Evolutionary conservation across 176 grass and related monocot genomes (phyloP), one percentile per base, ranked within the genome.

Genomic region (Paspalum notatum): DNA sequence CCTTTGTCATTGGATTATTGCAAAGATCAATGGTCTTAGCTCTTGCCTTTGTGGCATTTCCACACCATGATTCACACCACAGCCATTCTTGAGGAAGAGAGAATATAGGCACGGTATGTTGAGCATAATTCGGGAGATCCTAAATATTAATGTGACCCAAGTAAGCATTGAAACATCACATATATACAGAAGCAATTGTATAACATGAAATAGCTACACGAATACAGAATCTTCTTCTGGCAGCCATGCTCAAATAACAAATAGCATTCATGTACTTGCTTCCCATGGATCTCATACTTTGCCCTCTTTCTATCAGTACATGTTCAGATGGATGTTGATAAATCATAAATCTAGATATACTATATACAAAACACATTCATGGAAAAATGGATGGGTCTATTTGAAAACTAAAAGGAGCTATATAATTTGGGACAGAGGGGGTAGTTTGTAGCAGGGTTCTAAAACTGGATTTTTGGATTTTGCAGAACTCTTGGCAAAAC

Each of bases 21-120:
- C 96, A 98, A 37, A 98, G 87, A 87, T 98, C 92, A 82, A 98
- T 98, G 78, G 92, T 98, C 74, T 93, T 98, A 75, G 96, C 96
- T 78, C 84, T 95, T 17, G 90, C 68, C 62, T 98, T 98, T 38
- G 96, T 98, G 12, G 88, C 84, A 93, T 98, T 95, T 71, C 96
- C 96, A 39, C 96, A 98, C 96, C 96, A 95, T 26, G 96, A 98
- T 71, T 98, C 96, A 84, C 96, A 98, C 96, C 96, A 98, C 44
- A 98, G 75, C 96, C 96, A 98, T 84, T 98, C 96, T 98, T 98
- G 96, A 25, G 96, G 92, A 68, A 98, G 92, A 84, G 96, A 98
- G 81, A 98, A 98, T 89, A 99, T 99, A 41, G 92, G 96, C 18
- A 99, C 96, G 3, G 88, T 95, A 84, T 99, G 96, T 78, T 99